A percentile compares a stretch with the other conserved stretches of the same genome.
These are phyloP conservation scores for Tilletiopsis washingtonensis DNA, from an alignment of 1,284 basidiomycete genomes.

Conservation along the genomic window DNA sequence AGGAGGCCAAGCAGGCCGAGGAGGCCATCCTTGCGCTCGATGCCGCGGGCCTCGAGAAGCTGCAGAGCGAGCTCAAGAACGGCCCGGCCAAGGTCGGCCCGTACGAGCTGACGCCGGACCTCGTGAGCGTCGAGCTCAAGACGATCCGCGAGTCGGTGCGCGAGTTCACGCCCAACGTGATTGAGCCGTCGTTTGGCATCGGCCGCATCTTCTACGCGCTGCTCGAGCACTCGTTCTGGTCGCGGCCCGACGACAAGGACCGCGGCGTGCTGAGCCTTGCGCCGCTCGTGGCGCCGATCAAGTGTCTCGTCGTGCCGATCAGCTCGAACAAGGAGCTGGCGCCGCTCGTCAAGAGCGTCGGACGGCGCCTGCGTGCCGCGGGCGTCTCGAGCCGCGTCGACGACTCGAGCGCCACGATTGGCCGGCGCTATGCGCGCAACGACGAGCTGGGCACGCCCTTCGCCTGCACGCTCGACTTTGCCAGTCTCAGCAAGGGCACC, in stretches of 20 bases:
- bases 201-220: constrained; percentile 91
- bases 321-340: constrained; percentile 77
- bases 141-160: constrained; percentile 88
- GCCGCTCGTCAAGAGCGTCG: constrained; percentile 78
- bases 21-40: constrained; percentile 63
- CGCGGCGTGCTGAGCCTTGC: constrained; percentile 72
- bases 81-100: constrained; percentile 61
- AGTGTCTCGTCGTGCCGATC: constrained; percentile 92
- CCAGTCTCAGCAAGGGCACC: constrained; percentile 59
- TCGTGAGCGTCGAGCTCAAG: constrained; percentile 72
- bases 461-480: constrained; percentile 94
- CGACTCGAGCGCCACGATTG: constrained; percentile 89
- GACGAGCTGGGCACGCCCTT: constrained; percentile 98
- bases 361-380: constrained; percentile 72
- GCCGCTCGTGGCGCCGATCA: constrained; percentile 84
- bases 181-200: constrained; percentile 96
- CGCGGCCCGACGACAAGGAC: constrained; percentile 64
- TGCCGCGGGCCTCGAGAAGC: constrained; percentile 61
- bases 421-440: constrained; percentile 92
- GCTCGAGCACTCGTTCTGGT: constrained; percentile 95
- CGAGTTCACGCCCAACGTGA: constrained; percentile 94
- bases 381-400: constrained; percentile 89
- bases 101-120: constrained; percentile 63
- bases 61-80: constrained; percentile 64
- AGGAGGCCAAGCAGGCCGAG: constrained; percentile 68